These are phyloP conservation scores for Ammopiptanthus mongolicus DNA, from an alignment of 306 rosid genomes.

Conservation along the genomic window DNA sequence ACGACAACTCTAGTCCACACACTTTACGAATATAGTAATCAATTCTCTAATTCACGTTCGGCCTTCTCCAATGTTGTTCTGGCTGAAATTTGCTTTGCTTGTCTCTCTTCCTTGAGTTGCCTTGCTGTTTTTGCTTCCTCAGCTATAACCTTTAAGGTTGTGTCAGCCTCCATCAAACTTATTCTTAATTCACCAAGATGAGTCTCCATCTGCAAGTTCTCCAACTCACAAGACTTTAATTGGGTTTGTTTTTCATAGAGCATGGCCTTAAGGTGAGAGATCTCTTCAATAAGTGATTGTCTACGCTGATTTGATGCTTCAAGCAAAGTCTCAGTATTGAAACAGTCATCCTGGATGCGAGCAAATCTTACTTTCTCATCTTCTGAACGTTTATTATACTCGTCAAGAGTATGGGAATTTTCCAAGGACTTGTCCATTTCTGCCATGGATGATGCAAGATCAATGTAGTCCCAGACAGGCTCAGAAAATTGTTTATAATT, in stretches of 20 bases:
- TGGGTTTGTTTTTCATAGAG: not conserved
- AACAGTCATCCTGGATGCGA: not conserved
- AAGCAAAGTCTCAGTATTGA: not conserved
- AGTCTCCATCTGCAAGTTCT: not conserved
- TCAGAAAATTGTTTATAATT: not conserved
- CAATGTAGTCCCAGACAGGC: slow-evolving; percentile 15
- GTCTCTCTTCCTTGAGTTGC: not conserved
- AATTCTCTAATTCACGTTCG: not conserved
- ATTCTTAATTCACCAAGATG: not conserved
- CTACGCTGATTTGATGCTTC: not conserved
- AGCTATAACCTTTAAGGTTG: not conserved
- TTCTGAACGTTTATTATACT: not conserved
- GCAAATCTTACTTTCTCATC: not conserved
- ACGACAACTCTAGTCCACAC: too few species aligned
- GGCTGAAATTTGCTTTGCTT: slow-evolving; percentile 1
- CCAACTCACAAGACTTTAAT: not conserved
- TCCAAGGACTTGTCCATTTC: not conserved
- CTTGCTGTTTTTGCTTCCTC: not conserved
- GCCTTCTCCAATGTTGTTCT: not conserved
- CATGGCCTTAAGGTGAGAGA: not conserved
- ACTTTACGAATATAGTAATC: not conserved
- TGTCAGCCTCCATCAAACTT: slow-evolving; percentile 5
- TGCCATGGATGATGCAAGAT: not conserved
- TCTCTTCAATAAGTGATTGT: slow-evolving; percentile 15
- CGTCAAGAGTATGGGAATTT: not conserved